Base-by-base conservation (phyloP, 805 yeast genomes). In the Yamadazyma takamatsuzukensis region DNA sequence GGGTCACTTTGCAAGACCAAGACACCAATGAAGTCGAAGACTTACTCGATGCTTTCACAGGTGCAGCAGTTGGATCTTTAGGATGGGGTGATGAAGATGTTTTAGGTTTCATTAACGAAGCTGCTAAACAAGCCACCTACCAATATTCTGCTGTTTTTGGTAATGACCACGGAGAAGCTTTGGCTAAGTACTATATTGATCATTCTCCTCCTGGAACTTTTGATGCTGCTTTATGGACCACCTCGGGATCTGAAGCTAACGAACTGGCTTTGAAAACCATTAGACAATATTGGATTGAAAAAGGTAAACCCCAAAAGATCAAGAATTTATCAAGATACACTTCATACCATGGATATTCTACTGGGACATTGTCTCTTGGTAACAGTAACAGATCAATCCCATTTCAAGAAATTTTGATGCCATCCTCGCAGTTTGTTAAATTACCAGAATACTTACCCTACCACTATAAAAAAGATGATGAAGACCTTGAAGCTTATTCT, bases 171-270 rank as follows among this genome's bases (percentile, higher is more conserved):
- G 45, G 56, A 24, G 54, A 55, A 34, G 44, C 37, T 12, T 48
- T 55, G 34, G 55, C 53, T n/a, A 38, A 53, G 25, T 56, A 49
- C 31, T 47, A 50, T 32, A 30, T 47, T 37, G 65, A 61, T 7
- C 53, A 59, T 36, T 66, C 72, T n/a, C 71, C 72, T 31, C 41
- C 44, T n/a, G 68, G 64, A 11, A 61, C 69, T 6, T 68, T 69
- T 45, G 60, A 56, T 27, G 49, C 63, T 30, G 73, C 70, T 4
- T 51, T 64, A 19, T 66, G 64, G 53, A 63, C 50, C n/a, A 41
- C 49, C 11, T 56, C 59, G 4, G 61, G 61, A 9, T 51, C 58
- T 17, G 61, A 56, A 36, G 44, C 58, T 12, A 56, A 53, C 32
- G 60, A 56, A 32, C 47, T 49, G 38, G 53, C 56, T 8, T 29